Percentiles rank a stretch among this genome's conserved stretches.
These are phyloP conservation scores for Alliaria petiolata DNA, from an alignment of 345 rosid genomes.

Conservation along the genomic window DNA sequence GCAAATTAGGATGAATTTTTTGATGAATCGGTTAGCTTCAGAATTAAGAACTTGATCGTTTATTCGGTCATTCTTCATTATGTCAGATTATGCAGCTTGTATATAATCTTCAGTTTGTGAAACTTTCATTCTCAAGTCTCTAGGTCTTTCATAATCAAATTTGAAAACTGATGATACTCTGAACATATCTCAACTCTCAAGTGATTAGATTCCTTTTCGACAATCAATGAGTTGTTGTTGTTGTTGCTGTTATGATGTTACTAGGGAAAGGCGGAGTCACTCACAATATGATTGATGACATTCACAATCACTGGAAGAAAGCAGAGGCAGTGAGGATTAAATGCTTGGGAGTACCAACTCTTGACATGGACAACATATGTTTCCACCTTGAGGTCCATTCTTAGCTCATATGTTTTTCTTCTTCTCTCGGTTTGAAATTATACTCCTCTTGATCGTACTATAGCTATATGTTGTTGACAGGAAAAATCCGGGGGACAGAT, in stretches of 20 bases:
- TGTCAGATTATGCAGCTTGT: background rate
- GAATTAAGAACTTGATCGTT: background rate
- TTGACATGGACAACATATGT: slow-evolving; percentile 86
- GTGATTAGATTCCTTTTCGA: background rate
- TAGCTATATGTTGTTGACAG: slow-evolving; percentile 40
- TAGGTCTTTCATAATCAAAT: background rate
- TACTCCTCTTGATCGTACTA: slow-evolving; percentile 33
- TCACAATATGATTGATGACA: slow-evolving; percentile 91
- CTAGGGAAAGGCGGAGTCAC: slow-evolving; percentile 84
- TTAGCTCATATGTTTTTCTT: background rate
- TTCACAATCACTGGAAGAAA: slow-evolving; percentile 86
- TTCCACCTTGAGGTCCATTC: slow-evolving; percentile 76
- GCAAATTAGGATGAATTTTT: background rate
- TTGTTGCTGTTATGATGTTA: background rate
- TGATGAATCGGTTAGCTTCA: background rate
- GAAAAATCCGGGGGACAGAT: slow-evolving; percentile 84
- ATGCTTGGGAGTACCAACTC: slow-evolving; percentile 89
- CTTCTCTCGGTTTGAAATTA: background rate
- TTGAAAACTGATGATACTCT: background rate
- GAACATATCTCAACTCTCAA: background rate
- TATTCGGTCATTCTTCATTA: background rate
- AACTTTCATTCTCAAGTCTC: background rate
- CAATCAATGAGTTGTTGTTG: background rate
- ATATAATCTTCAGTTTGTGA: background rate
- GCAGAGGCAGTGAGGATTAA: slow-evolving; percentile 92